phyloP scores from a whole-genome alignment of 331 rosid genomes.

The Rhamnella rubrinervis region DNA sequence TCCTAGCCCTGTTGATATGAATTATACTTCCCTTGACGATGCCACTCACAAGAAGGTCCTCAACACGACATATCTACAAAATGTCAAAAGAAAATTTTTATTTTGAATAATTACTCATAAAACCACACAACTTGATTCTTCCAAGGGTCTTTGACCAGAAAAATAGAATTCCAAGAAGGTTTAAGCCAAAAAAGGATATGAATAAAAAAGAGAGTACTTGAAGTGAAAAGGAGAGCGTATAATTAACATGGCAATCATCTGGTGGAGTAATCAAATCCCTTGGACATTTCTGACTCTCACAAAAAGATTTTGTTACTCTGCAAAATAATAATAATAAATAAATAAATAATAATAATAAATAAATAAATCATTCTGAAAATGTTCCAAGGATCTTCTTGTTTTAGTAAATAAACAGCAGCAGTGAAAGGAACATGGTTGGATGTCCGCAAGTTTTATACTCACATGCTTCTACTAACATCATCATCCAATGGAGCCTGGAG shows the following conservation, averaged over 20 bases:
- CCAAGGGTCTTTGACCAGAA: not conserved
- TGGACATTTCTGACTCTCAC: slow-evolving; percentile 82
- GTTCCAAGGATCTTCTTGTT: slow-evolving; percentile 15
- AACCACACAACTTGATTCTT: slow-evolving; percentile 10
- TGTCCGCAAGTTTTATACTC: slow-evolving; percentile 43
- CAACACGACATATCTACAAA: slow-evolving; percentile 93
- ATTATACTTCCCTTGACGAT: slow-evolving; percentile 83
- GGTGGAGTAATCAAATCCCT: slow-evolving; percentile 93
- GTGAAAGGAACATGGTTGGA: slow-evolving; percentile 6
- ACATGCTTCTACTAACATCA: slow-evolving; percentile 70
- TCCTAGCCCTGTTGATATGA: slow-evolving; percentile 98
- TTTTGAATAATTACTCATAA: slow-evolving; percentile 7
- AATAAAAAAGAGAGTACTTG: slow-evolving; percentile 48
- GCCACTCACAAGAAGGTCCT: slow-evolving; percentile 92
- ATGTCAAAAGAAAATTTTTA: slow-evolving; percentile 20
- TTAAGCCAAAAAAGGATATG: not conserved
- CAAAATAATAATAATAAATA: slow-evolving; percentile 28
- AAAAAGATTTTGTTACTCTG: slow-evolving; percentile 82
- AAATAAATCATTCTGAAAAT: not conserved
- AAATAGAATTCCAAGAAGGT: not conserved
- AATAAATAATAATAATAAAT: slow-evolving; percentile 14
- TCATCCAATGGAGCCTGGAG: slow-evolving; percentile 96
- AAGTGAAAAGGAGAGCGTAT: slow-evolving; percentile 92
- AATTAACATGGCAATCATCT: slow-evolving; percentile 98
- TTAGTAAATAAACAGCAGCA: slow-evolving; percentile 21